Percentiles rank a stretch among this genome's conserved stretches.
phyloP scores from a whole-genome alignment of 345 rosid species.

The Sisymbrium irio region DNA sequence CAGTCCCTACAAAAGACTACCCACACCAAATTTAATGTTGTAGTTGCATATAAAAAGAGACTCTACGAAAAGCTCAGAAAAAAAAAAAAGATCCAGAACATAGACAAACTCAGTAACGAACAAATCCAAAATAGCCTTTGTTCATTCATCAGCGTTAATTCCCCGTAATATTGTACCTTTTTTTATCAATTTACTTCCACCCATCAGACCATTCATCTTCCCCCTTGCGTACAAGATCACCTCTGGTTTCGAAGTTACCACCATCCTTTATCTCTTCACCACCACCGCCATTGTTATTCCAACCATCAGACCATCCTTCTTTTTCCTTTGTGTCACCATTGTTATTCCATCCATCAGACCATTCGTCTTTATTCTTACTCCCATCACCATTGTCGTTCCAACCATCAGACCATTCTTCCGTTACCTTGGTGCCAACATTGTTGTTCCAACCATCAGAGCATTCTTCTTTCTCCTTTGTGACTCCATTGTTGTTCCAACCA shows the following conservation, averaged over 20 bases:
- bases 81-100: neutral
- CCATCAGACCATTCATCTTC: conserved; percentile 36
- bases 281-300: neutral
- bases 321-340: neutral
- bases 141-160: neutral
- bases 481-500: conserved; percentile 6
- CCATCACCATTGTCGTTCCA: neutral
- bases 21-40: neutral
- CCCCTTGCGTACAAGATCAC: neutral
- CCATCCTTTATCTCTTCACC: neutral
- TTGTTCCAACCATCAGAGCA: conserved; percentile 61
- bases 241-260: neutral
- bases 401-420: conserved; percentile 64
- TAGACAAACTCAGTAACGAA: neutral
- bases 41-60: neutral
- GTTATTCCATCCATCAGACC: conserved; percentile 50
- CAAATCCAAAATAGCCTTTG: neutral
- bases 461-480: conserved; percentile 50
- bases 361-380: conserved; percentile 39
- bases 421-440: neutral
- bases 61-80: neutral
- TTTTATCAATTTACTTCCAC: conserved; percentile 43
- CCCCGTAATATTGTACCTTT: neutral
- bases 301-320: conserved; percentile 60
- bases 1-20: neutral